phyloP scores from a whole-genome alignment of 2,329 filamentous ascomycete species.

The Cercospora berteroae region DNA sequence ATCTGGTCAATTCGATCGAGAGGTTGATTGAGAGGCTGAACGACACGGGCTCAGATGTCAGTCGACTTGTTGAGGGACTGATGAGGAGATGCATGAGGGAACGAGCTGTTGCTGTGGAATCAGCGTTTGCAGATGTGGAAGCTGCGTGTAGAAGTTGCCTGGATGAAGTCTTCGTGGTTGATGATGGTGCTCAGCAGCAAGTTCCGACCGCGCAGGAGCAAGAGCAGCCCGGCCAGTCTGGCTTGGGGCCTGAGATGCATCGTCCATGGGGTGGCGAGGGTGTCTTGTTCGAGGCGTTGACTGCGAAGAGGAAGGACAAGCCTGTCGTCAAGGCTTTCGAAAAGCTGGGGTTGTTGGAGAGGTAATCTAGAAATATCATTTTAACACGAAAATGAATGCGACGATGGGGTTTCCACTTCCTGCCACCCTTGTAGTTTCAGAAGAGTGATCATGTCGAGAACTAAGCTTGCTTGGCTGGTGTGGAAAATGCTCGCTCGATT shows the following conservation, averaged over 20 bases:
- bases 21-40: slow-evolving; percentile 82
- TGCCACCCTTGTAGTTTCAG: no score
- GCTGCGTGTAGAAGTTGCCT: slow-evolving; percentile 66
- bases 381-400: no score
- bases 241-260: slow-evolving; percentile 24
- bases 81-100: slow-evolving; percentile 83
- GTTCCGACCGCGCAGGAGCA: slow-evolving; percentile 17
- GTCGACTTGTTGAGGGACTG: slow-evolving; percentile 71
- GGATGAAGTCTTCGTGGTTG: slow-evolving; percentile 62
- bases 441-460: no score
- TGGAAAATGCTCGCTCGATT: not conserved
- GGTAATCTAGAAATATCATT: not conserved
- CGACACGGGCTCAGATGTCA: slow-evolving; percentile 67
- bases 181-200: slow-evolving; percentile 7
- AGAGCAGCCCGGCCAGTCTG: slow-evolving; percentile 1
- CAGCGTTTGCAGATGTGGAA: slow-evolving; percentile 70
- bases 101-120: slow-evolving; percentile 74
- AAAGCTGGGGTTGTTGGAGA: slow-evolving; percentile 43
- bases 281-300: slow-evolving; percentile 47
- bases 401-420: no score
- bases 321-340: slow-evolving; percentile 56
- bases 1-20: slow-evolving; percentile 82
- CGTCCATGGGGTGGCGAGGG: slow-evolving; percentile 45
- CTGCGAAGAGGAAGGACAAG: slow-evolving; percentile 43
- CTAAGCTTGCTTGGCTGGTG: no score